These are phyloP conservation scores for Penicillium silybi DNA, from an alignment of 495 filamentous ascomycete genomes.

Conservation along the genomic window DNA sequence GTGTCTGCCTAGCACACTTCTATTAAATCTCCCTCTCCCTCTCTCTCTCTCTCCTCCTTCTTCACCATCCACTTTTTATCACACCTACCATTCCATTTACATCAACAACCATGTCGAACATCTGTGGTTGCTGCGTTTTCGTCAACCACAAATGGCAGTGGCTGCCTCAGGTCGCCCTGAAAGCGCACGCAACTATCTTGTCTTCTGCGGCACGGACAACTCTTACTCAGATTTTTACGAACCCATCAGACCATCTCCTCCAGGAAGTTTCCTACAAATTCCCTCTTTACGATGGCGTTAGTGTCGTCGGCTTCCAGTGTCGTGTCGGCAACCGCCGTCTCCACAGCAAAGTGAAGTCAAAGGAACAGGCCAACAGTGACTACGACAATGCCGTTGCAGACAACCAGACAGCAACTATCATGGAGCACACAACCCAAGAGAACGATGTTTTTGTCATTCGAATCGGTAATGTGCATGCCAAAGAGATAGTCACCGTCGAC, in stretches of 20 bases:
- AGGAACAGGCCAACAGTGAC: constrained; percentile 12
- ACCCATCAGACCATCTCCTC: constrained; percentile 1
- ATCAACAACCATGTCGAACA: background rate
- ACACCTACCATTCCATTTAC: too few relatives aligned
- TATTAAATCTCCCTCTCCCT: background rate
- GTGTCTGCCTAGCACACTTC: background rate
- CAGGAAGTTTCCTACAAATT: constrained; percentile 12
- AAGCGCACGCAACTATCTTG: constrained; percentile 15
- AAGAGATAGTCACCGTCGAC: constrained; percentile 7
- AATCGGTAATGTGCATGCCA: constrained; percentile 16
- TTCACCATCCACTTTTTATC: background rate
- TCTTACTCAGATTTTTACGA: constrained; percentile 14
- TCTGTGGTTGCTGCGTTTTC: background rate
- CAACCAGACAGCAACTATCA: constrained; percentile 7
- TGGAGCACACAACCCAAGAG: constrained; percentile 6
- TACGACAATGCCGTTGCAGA: constrained; percentile 11
- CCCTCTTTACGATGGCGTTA: constrained; percentile 20
- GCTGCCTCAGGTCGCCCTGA: constrained; percentile 15
- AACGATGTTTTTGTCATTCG: constrained; percentile 13
- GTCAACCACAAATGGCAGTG: background rate
- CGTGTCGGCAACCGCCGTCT: constrained; percentile 9
- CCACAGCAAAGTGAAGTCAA: constrained; percentile 15
- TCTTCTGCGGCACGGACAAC: constrained; percentile 13
- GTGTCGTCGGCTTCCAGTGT: constrained; percentile 14
- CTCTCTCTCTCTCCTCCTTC: background rate